phyloP scores from a whole-genome alignment of 768 basidiomycete genomes.

The Rhizopogon vinicolor region DNA sequence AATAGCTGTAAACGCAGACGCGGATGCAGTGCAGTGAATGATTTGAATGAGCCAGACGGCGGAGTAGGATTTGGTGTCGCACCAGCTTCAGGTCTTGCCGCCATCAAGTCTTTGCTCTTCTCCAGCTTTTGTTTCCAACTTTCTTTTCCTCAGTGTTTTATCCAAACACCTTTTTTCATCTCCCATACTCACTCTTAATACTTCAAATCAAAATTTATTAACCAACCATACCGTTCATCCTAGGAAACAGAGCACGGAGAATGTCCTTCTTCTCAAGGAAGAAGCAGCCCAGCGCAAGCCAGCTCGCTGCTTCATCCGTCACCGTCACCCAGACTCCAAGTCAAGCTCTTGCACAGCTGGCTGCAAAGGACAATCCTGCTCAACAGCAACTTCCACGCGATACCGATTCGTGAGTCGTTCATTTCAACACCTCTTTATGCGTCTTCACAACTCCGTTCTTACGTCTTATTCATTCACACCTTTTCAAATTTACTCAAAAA shows the following conservation, averaged over 20 bases:
- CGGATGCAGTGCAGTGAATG: too few relatives aligned
- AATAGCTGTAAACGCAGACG: too few relatives aligned
- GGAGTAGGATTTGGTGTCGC: too few relatives aligned
- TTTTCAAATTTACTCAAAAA: constrained; percentile 19
- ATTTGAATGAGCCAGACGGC: too few relatives aligned
- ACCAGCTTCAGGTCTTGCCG: too few relatives aligned
- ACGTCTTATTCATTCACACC: background rate
- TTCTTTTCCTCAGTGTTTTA: background rate
- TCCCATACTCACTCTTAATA: constrained; percentile 1
- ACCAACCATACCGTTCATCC: constrained; percentile 66
- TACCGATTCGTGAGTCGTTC: constrained; percentile 33
- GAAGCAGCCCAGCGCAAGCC: constrained; percentile 59
- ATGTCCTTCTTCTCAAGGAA: constrained; percentile 95
- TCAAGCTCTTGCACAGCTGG: constrained; percentile 62
- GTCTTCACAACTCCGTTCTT: background rate
- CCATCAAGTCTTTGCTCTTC: too few relatives aligned
- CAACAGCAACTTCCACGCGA: constrained; percentile 15
- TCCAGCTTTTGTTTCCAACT: background rate
- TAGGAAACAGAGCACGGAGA: constrained; percentile 58
- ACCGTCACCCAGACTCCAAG: constrained; percentile 60
- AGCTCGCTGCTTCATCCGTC: constrained; percentile 40
- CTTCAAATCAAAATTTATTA: constrained; percentile 4
- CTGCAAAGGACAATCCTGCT: constrained; percentile 24
- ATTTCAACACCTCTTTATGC: constrained; percentile 1
- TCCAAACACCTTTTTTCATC: background rate